These are phyloP conservation scores for Aphanomyces stellatus DNA, from an alignment of 352 stramenopile species.

Conservation along the genomic window DNA sequence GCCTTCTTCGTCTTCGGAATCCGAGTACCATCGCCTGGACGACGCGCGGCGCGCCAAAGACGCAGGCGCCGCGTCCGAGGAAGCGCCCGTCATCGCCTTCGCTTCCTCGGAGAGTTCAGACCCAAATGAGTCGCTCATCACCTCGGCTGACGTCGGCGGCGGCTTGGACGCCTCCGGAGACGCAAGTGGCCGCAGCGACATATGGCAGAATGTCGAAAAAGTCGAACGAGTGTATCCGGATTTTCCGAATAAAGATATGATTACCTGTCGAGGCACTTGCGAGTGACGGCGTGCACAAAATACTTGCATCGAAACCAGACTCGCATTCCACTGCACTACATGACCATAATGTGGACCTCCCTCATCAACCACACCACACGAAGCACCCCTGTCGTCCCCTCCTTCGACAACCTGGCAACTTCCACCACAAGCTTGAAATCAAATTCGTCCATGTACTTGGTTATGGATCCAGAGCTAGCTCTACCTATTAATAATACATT, in stretches of 20 bases:
- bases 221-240: too few relatives aligned
- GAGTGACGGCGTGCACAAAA: too few relatives aligned
- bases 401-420: too few relatives aligned
- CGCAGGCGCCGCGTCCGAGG: not conserved
- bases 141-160: not conserved
- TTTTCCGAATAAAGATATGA: constrained; percentile 10
- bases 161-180: too few relatives aligned
- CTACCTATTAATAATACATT: constrained; percentile 21
- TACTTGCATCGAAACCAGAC: too few relatives aligned
- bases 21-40: constrained; percentile 15
- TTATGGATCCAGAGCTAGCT: constrained; percentile 14
- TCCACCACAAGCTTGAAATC: too few relatives aligned
- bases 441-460: not conserved
- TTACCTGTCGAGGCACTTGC: too few relatives aligned
- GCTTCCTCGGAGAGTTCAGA: constrained; percentile 1
- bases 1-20: constrained; percentile 13
- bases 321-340: too few relatives aligned
- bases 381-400: too few relatives aligned
- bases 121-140: not conserved
- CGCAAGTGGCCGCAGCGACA: not conserved
- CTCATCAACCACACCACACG: too few relatives aligned
- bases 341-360: too few relatives aligned
- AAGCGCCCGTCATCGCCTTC: not conserved
- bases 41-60: constrained; percentile 10
- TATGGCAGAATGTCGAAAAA: too few relatives aligned